A percentile compares a stretch with the other conserved stretches of the same genome.
Evolutionary conservation across 2,329 filamentous ascomycete species (phyloP).

Genomic region (Ophiostoma himal-ulmi): DNA sequence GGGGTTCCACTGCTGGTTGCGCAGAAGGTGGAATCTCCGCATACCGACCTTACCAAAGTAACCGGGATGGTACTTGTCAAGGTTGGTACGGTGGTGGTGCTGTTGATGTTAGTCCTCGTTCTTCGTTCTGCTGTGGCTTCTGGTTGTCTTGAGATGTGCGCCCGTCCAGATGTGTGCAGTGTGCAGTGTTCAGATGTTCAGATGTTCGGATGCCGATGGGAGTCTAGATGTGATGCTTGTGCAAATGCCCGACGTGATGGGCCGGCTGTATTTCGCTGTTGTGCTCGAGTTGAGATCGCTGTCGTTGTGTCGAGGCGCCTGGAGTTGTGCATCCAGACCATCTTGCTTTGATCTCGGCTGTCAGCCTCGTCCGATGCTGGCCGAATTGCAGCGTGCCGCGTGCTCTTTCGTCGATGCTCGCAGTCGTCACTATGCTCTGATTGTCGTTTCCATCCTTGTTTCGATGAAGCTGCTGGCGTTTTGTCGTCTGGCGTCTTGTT

Average conservation of each 20-base stretch:
- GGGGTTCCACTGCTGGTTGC: constrained; percentile 97
- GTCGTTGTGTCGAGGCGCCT: background rate
- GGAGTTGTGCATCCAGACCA: background rate
- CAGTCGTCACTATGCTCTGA: too few species aligned
- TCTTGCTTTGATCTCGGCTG: background rate
- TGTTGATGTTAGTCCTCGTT: constrained; percentile 19
- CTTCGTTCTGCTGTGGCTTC: background rate
- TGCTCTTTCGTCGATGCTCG: background rate
- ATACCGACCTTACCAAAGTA: constrained; percentile 98
- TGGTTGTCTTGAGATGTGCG: background rate
- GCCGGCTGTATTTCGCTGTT: background rate
- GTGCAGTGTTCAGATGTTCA: background rate
- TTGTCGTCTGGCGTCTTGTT: background rate
- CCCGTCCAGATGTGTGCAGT: background rate
- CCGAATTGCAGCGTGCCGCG: background rate
- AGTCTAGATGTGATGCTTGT: background rate
- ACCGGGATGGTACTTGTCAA: constrained; percentile 86
- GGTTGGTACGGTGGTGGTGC: constrained; percentile 93
- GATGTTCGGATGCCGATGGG: background rate
- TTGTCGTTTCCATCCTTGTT: background rate
- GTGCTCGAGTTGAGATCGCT: background rate
- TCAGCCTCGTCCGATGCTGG: background rate
- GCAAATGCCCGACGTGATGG: background rate
- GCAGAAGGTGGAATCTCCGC: constrained; percentile 94
- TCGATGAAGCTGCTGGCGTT: background rate